Evolutionary conservation across 1,284 basidiomycete genomes (phyloP).

Genomic region (Leccinum discolor): DNA sequence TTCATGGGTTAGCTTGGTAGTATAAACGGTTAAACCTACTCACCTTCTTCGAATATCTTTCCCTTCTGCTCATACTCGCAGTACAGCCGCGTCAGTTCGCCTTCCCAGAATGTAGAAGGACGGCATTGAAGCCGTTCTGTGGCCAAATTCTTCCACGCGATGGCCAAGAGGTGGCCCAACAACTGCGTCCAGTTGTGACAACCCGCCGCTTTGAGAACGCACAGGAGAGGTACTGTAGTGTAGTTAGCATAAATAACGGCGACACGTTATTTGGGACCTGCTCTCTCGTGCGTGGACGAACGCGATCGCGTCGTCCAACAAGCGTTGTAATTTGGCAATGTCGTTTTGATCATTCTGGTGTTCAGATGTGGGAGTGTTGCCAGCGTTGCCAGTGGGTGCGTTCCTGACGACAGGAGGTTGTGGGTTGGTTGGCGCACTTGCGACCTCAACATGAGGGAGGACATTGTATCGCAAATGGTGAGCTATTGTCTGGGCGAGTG

Average conservation of each 20-base stretch:
- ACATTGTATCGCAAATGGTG: no score
- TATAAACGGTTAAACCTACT: neutral
- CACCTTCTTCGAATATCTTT: neutral
- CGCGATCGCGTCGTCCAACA: neutral
- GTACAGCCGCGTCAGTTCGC: neutral
- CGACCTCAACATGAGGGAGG: no score
- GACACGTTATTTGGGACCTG: neutral
- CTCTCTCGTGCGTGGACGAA: neutral
- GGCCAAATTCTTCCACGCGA: neutral
- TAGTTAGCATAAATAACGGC: neutral
- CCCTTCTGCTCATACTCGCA: neutral
- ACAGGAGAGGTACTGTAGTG: neutral
- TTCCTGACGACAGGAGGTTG: no score
- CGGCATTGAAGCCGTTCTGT: neutral
- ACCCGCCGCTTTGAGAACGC: neutral
- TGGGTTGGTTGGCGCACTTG: no score
- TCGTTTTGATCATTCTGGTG: neutral
- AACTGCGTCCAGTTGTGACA: neutral
- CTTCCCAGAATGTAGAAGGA: neutral
- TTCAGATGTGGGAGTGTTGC: no score
- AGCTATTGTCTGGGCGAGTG: neutral
- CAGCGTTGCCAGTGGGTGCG: no score
- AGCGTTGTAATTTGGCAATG: neutral
- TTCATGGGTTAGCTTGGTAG: no score
- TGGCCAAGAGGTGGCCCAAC: neutral